These are phyloP conservation scores for Camellia granthamiana DNA, from an alignment of 148 eudicot genomes.

Conservation along the genomic window DNA sequence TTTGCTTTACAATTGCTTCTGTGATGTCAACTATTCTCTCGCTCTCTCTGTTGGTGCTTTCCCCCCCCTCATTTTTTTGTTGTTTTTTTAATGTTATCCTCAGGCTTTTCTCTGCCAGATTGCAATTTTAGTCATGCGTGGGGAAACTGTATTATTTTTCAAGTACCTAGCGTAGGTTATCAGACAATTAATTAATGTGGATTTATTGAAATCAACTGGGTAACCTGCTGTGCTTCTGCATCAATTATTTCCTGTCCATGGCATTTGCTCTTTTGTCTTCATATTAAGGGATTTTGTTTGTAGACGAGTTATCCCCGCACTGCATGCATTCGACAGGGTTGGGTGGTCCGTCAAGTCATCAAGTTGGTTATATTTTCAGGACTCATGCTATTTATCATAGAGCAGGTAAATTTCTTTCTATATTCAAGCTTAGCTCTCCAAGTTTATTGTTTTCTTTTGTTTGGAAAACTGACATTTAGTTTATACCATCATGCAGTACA, in stretches of 20 bases:
- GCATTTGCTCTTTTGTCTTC: conserved; percentile 12
- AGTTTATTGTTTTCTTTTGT: not conserved
- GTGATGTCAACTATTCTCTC: too few relatives aligned
- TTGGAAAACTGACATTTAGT: conserved; percentile 10
- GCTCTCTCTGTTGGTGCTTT: too few relatives aligned
- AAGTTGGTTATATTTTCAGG: conserved; percentile 93
- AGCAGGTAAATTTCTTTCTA: conserved; percentile 53
- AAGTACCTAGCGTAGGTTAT: too few relatives aligned
- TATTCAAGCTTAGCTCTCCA: not conserved
- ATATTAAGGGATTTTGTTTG: conserved; percentile 25
- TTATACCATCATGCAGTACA: conserved; percentile 55
- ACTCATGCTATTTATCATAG: conserved; percentile 89
- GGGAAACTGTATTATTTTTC: too few relatives aligned
- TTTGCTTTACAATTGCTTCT: too few relatives aligned
- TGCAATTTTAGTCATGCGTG: too few relatives aligned
- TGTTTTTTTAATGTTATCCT: too few relatives aligned
- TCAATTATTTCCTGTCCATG: conserved; percentile 1
- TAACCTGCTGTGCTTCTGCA: not conserved
- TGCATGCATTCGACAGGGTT: conserved; percentile 68
- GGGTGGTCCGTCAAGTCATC: conserved; percentile 81
- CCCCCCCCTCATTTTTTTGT: too few relatives aligned
- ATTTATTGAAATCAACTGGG: not conserved
- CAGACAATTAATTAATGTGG: not conserved
- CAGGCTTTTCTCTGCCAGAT: too few relatives aligned
- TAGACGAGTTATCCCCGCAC: conserved; percentile 90